Conservation (phyloP, 2,329 filamentous ascomycete species). For the Blastomyces gilchristii region DNA sequence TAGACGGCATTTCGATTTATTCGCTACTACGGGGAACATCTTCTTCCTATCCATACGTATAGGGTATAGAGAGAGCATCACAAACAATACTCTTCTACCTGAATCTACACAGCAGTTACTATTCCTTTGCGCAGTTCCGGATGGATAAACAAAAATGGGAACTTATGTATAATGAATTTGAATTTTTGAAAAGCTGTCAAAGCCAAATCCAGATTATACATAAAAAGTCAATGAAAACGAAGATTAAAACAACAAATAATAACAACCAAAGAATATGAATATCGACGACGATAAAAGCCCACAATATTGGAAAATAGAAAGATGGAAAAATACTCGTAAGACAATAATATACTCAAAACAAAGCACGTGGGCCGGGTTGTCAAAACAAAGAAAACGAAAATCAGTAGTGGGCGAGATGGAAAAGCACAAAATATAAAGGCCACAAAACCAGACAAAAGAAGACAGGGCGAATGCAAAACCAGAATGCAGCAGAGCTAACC, state of each 20-base stretch:
- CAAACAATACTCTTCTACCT: not conserved
- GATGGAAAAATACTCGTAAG: not conserved
- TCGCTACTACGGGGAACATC: not conserved
- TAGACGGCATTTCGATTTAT: not conserved
- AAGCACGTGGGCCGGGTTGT: constrained; percentile 10
- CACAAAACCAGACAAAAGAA: constrained; percentile 10
- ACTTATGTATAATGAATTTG: not conserved
- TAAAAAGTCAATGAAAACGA: not conserved
- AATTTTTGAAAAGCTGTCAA: not conserved
- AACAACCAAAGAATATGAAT: not conserved
- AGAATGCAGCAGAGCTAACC: not conserved
- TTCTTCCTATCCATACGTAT: not conserved
- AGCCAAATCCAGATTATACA: not conserved
- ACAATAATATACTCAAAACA: constrained; percentile 7
- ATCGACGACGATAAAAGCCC: not conserved
- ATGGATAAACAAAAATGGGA: not conserved
- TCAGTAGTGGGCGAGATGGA: not conserved
- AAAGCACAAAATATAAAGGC: not conserved
- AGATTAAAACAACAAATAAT: not conserved
- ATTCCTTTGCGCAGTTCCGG: not conserved
- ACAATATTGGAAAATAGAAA: not conserved
- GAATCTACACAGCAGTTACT: not conserved
- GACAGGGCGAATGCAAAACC: not conserved
- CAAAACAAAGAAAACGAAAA: constrained; percentile 1
- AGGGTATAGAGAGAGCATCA: not conserved